Evolutionary conservation across 2,329 filamentous ascomycete genomes (phyloP).

Genomic region (Phialophora tarda): DNA sequence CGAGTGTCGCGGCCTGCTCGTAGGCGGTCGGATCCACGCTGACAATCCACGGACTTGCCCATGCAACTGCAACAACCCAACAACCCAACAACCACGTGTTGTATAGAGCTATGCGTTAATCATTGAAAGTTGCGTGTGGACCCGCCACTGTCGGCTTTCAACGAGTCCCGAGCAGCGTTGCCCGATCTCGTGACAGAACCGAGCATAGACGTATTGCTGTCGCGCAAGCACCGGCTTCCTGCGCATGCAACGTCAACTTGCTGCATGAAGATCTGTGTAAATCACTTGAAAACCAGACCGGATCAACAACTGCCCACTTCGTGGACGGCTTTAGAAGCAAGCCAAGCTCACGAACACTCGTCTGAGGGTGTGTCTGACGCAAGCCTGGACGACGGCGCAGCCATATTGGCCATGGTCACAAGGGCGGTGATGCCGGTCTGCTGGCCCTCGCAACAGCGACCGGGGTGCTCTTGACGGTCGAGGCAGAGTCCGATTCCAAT

Average conservation of each 20-base stretch:
- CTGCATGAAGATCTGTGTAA: not conserved
- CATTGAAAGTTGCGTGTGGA: not conserved
- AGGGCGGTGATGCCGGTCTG: not conserved
- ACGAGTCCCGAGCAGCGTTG: not conserved
- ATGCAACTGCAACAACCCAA: not conserved
- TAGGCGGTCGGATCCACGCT: not conserved
- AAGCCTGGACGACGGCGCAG: not conserved
- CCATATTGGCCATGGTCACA: not conserved
- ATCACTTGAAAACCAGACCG: too few species aligned
- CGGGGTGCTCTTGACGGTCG: not conserved
- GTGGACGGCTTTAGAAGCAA: not conserved
- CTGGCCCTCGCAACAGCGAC: not conserved
- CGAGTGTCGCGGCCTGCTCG: not conserved
- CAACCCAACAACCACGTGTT: not conserved
- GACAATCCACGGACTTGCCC: not conserved
- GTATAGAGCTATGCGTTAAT: not conserved
- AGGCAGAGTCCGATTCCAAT: not conserved
- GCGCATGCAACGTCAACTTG: not conserved
- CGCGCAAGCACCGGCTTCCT: not conserved
- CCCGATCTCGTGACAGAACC: not conserved
- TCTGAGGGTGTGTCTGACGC: not conserved
- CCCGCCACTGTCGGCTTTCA: not conserved
- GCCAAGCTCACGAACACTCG: not conserved
- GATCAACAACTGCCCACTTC: not conserved
- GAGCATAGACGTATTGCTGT: not conserved